Percentiles rank a stretch among this genome's conserved stretches.
Evolutionary conservation across 352 stramenopile genomes (phyloP).

Genomic region (Pythium aquatile): DNA sequence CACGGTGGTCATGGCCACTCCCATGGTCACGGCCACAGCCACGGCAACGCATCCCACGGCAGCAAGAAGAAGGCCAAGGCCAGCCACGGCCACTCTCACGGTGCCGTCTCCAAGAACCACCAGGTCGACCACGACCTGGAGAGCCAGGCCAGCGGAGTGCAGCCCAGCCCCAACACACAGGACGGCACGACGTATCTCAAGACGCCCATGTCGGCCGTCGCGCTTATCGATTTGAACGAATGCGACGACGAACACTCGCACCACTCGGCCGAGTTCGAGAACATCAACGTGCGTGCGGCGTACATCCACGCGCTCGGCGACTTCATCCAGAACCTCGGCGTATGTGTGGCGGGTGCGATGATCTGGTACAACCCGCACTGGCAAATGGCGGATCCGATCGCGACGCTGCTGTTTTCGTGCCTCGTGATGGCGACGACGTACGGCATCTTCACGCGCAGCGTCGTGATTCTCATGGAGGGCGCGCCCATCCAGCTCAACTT

Average conservation of each 20-base stretch:
- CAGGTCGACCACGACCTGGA: slow-evolving; percentile 27
- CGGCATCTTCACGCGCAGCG: slow-evolving; percentile 88
- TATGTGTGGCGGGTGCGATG: slow-evolving; percentile 93
- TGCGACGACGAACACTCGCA: slow-evolving; percentile 22
- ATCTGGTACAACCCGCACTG: slow-evolving; percentile 97
- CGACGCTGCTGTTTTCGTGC: slow-evolving; percentile 95
- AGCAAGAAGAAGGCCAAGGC: slow-evolving; percentile 5
- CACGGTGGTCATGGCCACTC: slow-evolving; percentile 50
- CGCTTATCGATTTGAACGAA: slow-evolving; percentile 50
- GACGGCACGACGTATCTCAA: slow-evolving; percentile 50
- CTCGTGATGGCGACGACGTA: slow-evolving; percentile 94
- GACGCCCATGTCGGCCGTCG: slow-evolving; percentile 77
- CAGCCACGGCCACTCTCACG: slow-evolving; percentile 31
- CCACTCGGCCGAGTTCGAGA: slow-evolving; percentile 62
- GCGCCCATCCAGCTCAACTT: slow-evolving; percentile 73
- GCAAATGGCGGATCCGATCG: slow-evolving; percentile 96
- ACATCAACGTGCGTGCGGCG: slow-evolving; percentile 96
- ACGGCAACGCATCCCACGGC: slow-evolving; percentile 23
- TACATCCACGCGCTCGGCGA: slow-evolving; percentile 98
- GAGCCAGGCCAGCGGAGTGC: slow-evolving; percentile 28
- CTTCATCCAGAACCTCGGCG: slow-evolving; percentile 96
- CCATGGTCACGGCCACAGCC: slow-evolving; percentile 38
- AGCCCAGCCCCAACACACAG: slow-evolving; percentile 44
- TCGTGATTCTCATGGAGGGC: slow-evolving; percentile 95
- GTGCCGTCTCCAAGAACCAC: slow-evolving; percentile 20